Conservation (phyloP, 768 basidiomycete genomes). For the Boletales sp. region DNA sequence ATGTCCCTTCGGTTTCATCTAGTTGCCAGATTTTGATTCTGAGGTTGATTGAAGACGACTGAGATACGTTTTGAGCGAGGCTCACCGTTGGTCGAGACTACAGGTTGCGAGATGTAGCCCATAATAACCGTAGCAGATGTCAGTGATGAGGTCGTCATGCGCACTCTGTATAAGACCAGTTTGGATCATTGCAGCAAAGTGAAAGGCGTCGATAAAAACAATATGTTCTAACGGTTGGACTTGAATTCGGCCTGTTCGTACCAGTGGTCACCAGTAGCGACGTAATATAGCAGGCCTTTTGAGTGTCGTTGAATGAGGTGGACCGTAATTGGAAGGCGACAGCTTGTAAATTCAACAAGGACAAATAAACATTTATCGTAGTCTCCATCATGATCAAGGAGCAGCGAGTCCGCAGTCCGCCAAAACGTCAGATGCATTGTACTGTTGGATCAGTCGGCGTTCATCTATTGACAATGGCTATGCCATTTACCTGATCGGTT, state of each 20-base stretch:
- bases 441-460: too few species aligned
- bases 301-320: background rate
- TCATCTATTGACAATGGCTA: too few species aligned
- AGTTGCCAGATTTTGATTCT: conserved; percentile 84
- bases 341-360: conserved; percentile 18
- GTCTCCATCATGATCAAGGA: too few species aligned
- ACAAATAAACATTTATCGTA: conserved; percentile 5
- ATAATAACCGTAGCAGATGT: conserved; percentile 89
- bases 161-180: conserved; percentile 75
- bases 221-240: background rate
- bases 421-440: too few species aligned
- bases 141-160: conserved; percentile 79
- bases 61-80: conserved; percentile 1
- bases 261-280: too few species aligned
- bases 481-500: too few species aligned
- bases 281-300: too few species aligned
- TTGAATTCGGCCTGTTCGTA: too few species aligned
- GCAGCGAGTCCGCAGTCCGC: too few species aligned
- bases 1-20: conserved; percentile 67
- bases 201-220: background rate
- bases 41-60: conserved; percentile 10
- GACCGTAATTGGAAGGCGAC: background rate
- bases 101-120: conserved; percentile 79
- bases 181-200: conserved; percentile 55
- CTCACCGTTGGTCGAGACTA: conserved; percentile 76